These are phyloP conservation scores for Solanum okadae DNA, from an alignment of 257 asterid species.

Conservation along the genomic window DNA sequence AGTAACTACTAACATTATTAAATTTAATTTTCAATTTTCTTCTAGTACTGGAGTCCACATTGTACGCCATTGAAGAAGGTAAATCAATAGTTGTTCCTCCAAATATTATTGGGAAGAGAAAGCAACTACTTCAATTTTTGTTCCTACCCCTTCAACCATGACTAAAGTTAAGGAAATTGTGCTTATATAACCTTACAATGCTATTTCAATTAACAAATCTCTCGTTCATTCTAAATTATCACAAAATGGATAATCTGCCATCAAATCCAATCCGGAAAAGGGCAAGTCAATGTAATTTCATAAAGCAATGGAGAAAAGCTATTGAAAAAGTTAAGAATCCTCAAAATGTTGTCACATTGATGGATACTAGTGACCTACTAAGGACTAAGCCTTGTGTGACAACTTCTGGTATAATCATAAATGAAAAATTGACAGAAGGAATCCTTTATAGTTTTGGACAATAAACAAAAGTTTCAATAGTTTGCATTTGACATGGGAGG, in stretches of 20 bases:
- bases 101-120: neutral
- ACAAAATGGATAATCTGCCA: neutral
- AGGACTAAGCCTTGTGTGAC: slow-evolving; percentile 9
- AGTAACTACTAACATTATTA: neutral
- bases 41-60: neutral
- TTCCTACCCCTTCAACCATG: neutral
- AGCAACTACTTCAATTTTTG: neutral
- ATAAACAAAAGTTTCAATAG: neutral
- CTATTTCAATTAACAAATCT: neutral
- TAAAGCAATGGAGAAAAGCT: neutral
- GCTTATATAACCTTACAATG: neutral
- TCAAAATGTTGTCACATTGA: neutral
- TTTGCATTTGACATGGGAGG: slow-evolving; percentile 14
- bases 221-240: neutral
- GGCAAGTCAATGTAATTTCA: neutral
- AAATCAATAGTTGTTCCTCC: neutral
- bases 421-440: slow-evolving; percentile 1
- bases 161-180: neutral
- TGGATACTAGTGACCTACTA: neutral
- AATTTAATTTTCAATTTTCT: neutral
- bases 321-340: neutral
- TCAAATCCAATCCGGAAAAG: neutral
- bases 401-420: slow-evolving; percentile 2
- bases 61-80: neutral
- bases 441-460: slow-evolving; percentile 1